A percentile compares a stretch with the other conserved stretches of the same genome.
Conservation (phyloP, 495 filamentous ascomycete species). For the Neurospora discreta region DNA sequence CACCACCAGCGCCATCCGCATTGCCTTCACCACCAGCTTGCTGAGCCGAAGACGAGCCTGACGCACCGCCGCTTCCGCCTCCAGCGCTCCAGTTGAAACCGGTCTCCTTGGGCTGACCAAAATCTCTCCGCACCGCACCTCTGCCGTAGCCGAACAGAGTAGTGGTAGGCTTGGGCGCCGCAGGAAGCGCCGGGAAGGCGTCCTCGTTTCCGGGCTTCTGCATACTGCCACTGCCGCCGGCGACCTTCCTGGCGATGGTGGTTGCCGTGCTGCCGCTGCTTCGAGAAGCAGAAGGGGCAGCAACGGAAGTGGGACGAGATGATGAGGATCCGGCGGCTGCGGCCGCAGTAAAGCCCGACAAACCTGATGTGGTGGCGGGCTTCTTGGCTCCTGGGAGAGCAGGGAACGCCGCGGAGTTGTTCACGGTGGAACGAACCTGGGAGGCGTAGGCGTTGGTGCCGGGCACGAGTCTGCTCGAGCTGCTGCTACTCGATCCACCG, state of each 20-base stretch:
- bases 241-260: slow-evolving; percentile 1
- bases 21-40: slow-evolving; percentile 3
- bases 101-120: slow-evolving; percentile 29
- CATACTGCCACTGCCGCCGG: not conserved
- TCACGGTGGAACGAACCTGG: slow-evolving; percentile 28
- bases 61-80: slow-evolving; percentile 7
- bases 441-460: slow-evolving; percentile 24
- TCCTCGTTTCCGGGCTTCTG: slow-evolving; percentile 28
- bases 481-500: slow-evolving; percentile 30
- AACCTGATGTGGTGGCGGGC: slow-evolving; percentile 27
- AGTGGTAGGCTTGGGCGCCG: slow-evolving; percentile 65
- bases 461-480: slow-evolving; percentile 33
- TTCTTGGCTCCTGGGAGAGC: slow-evolving; percentile 34
- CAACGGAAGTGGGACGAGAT: not conserved
- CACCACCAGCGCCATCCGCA: slow-evolving; percentile 18
- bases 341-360: slow-evolving; percentile 22
- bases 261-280: slow-evolving; percentile 13
- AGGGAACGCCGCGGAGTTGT: slow-evolving; percentile 23
- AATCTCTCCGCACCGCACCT: slow-evolving; percentile 58
- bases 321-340: not conserved
- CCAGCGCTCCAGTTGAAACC: slow-evolving; percentile 27
- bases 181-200: slow-evolving; percentile 73
- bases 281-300: not conserved
- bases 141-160: slow-evolving; percentile 70
- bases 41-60: not conserved